These are phyloP conservation scores for Helianthus tuberosus DNA, from an alignment of 129 eudicot genomes.

Conservation along the genomic window DNA sequence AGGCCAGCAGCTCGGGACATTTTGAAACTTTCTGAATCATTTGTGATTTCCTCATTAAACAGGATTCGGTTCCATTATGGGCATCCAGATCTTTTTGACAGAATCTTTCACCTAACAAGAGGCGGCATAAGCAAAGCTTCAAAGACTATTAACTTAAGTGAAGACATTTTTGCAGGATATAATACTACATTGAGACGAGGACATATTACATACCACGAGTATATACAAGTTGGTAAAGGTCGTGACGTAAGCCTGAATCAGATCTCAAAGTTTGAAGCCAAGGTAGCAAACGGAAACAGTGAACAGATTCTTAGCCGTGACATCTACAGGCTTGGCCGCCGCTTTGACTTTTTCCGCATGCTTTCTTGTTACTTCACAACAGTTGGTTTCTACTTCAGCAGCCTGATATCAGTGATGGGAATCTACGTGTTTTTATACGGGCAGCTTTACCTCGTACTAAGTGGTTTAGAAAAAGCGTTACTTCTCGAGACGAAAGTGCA, in stretches of 20 bases:
- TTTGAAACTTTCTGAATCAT: constrained; percentile 8
- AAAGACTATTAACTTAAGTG: constrained; percentile 88
- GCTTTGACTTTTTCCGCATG: constrained; percentile 98
- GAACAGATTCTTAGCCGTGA: constrained; percentile 96
- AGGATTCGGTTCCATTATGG: constrained; percentile 98
- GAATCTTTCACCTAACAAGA: constrained; percentile 95
- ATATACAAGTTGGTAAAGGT: constrained; percentile 98
- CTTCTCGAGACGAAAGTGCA: constrained; percentile 71
- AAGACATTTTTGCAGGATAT: constrained; percentile 95
- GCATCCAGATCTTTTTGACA: constrained; percentile 96
- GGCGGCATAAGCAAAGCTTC: constrained; percentile 99
- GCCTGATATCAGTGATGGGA: constrained; percentile 84
- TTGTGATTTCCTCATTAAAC: constrained; percentile 24
- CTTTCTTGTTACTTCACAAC: constrained; percentile 95
- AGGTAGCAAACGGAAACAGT: constrained; percentile 94
- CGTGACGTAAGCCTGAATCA: constrained; percentile 97
- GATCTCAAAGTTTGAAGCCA: constrained; percentile 96
- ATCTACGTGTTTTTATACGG: constrained; percentile 91
- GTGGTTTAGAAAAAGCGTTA: constrained; percentile 75
- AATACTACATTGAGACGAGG: constrained; percentile 85
- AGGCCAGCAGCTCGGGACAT: neutral
- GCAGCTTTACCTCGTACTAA: constrained; percentile 87
- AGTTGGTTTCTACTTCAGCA: constrained; percentile 85
- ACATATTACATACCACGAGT: constrained; percentile 83
- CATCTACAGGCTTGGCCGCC: constrained; percentile 90